Conservation (phyloP, 495 filamentous ascomycete species). For the Trichoderma orchidacearum region DNA sequence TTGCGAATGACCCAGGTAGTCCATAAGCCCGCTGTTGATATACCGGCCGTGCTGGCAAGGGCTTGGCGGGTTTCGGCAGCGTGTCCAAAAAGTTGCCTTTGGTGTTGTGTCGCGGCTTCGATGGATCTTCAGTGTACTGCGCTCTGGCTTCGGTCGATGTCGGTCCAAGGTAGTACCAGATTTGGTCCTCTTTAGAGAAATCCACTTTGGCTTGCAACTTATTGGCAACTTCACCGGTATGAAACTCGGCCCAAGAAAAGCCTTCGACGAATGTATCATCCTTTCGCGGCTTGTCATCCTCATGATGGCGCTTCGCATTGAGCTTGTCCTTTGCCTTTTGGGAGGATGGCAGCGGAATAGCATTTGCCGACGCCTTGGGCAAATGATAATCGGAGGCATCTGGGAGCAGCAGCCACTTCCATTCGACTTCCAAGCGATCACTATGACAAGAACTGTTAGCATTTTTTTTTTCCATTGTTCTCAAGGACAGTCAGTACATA, state of each 20-base stretch:
- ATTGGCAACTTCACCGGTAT: slow-evolving; percentile 34
- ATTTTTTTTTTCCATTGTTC: too few species aligned
- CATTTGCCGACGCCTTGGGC: slow-evolving; percentile 46
- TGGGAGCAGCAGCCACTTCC: slow-evolving; percentile 60
- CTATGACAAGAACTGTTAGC: too few species aligned
- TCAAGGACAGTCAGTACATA: too few species aligned
- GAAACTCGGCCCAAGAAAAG: slow-evolving; percentile 73
- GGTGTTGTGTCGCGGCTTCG: slow-evolving; percentile 35
- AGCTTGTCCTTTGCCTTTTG: slow-evolving; percentile 40
- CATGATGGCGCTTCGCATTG: slow-evolving; percentile 37
- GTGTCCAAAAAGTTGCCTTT: slow-evolving; percentile 52
- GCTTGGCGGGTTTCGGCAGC: slow-evolving; percentile 34
- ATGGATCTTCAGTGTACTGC: slow-evolving; percentile 77
- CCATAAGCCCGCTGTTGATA: slow-evolving; percentile 1
- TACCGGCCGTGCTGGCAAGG: slow-evolving; percentile 3
- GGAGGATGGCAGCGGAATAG: slow-evolving; percentile 41
- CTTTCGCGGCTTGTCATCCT: slow-evolving; percentile 46
- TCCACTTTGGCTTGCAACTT: slow-evolving; percentile 44
- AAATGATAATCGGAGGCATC: slow-evolving; percentile 51
- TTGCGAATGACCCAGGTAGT: background rate
- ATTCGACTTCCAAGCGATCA: slow-evolving; percentile 58
- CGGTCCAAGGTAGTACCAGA: slow-evolving; percentile 85
- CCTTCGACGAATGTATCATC: slow-evolving; percentile 56
- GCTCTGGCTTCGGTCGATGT: slow-evolving; percentile 84
- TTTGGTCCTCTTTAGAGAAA: slow-evolving; percentile 49